These are phyloP conservation scores for Globisporangium nodosum DNA, from an alignment of 352 stramenopile genomes.

Conservation along the genomic window DNA sequence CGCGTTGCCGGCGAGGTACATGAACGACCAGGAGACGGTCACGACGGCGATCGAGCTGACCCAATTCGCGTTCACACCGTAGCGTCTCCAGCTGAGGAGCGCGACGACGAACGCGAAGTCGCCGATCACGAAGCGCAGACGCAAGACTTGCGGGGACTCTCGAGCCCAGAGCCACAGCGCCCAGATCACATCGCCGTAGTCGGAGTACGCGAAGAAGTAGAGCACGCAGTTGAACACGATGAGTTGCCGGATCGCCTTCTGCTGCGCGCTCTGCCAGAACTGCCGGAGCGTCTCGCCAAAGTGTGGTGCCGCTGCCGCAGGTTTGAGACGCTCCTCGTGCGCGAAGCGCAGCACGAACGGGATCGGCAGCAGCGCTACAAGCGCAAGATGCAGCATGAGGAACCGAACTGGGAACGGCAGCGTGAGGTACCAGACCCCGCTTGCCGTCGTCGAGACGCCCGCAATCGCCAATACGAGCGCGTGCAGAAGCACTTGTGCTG, in stretches of 20 bases:
- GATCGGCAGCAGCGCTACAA: slow-evolving; percentile 23
- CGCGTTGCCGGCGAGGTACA: slow-evolving; percentile 10
- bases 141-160: no score
- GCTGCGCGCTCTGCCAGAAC: slow-evolving; percentile 23
- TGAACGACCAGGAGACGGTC: slow-evolving; percentile 11
- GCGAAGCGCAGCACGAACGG: slow-evolving; percentile 18
- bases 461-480: slow-evolving; percentile 9
- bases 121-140: neutral
- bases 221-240: slow-evolving; percentile 35
- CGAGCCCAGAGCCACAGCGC: slow-evolving; percentile 19
- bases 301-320: no score
- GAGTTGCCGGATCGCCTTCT: slow-evolving; percentile 44
- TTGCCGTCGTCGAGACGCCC: neutral
- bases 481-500: slow-evolving; percentile 19
- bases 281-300: slow-evolving; percentile 14
- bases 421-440: neutral
- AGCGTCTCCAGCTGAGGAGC: neutral
- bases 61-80: slow-evolving; percentile 23
- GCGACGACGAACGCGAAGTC: slow-evolving; percentile 27
- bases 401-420: slow-evolving; percentile 8
- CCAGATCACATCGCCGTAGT: slow-evolving; percentile 14
- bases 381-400: slow-evolving; percentile 22
- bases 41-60: slow-evolving; percentile 8
- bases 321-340: neutral
- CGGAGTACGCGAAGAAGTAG: slow-evolving; percentile 31